These are phyloP conservation scores for Tolypocladium cylindrosporum DNA, from an alignment of 2,329 filamentous ascomycete species.

Conservation along the genomic window DNA sequence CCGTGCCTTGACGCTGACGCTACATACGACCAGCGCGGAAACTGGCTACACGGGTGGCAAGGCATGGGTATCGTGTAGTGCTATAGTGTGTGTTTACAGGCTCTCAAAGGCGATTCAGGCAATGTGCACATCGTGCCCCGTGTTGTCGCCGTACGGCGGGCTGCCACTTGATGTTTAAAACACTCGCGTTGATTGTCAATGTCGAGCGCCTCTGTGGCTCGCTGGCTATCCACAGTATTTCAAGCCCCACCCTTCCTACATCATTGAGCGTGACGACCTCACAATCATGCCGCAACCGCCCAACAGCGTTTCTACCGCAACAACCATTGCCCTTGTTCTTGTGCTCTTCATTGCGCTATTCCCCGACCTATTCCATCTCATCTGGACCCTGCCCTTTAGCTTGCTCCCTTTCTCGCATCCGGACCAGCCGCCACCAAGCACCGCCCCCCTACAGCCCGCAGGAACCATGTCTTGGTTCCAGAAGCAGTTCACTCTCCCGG, in stretches of 20 bases:
- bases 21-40: not conserved
- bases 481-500: constrained; percentile 71
- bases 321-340: constrained; percentile 35
- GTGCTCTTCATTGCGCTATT: constrained; percentile 42
- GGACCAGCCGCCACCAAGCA: constrained; percentile 9
- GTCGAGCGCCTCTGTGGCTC: not conserved
- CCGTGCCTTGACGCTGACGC: not conserved
- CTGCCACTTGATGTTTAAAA: not conserved
- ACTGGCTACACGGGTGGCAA: not conserved
- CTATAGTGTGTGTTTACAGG: no score
- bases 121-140: not conserved
- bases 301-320: constrained; percentile 24
- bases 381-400: constrained; percentile 38
- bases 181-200: not conserved
- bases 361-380: constrained; percentile 39
- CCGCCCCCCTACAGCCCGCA: constrained; percentile 16
- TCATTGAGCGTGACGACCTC: constrained; percentile 10
- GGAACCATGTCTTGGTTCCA: constrained; percentile 66
- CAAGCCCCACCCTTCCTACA: constrained; percentile 13
- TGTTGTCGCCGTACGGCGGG: not conserved
- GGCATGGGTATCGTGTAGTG: not conserved
- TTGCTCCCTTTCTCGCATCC: constrained; percentile 24
- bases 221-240: constrained; percentile 9
- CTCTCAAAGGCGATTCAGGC: not conserved
- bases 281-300: constrained; percentile 27